Base-by-base conservation (phyloP, 129 eudicot species). In the Saussurea involucrata region DNA sequence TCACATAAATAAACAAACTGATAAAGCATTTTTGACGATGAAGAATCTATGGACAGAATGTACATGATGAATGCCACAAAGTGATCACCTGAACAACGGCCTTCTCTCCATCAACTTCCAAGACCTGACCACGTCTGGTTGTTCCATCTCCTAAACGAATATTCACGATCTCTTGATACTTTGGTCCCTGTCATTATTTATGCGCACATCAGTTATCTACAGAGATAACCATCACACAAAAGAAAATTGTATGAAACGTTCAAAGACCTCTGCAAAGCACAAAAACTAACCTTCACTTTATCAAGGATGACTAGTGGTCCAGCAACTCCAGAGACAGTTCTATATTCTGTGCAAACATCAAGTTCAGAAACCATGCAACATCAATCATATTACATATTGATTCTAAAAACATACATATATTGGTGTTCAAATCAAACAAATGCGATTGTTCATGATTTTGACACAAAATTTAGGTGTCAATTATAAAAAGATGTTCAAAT, bases 291-390 rank as follows among this genome's bases (percentile, higher is more conserved):
- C 98, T 94, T 94, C 49, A 94, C 98, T 91, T 94, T 94, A 70
- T 94, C 98, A 57, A 94, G 97, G 84, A 94, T 94, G 82, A 94
- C 98, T 31, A 94, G 89, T 20, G 98, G 98, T 79, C 98, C 98
- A 85, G 98, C 98, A 87, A 94, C 98, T 66, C 98, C 98, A 63
- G 97, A 94, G 66, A 94, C 97, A 22, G 98, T 94, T 85, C 98
- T 89, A 46, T 94, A 94, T 77, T 94, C 98, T 94, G 93, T 74
- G 70, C 18, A 53, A 53, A n/a, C 61, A 53, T 5, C 61, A 53
- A 24, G 69, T 76, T 71, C 44, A 63, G 29, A 60, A 49, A 73
- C 58, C 74, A 80, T 49, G 24, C 69, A 68, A 10, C 61, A 8
- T 25, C 28, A 28, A 20, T 25, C 28, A 58, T 9, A 40, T 37